A percentile compares a stretch with the other conserved stretches of the same genome.
phyloP scores from a whole-genome alignment of 495 filamentous ascomycete genomes.

The Penicillium manginii region DNA sequence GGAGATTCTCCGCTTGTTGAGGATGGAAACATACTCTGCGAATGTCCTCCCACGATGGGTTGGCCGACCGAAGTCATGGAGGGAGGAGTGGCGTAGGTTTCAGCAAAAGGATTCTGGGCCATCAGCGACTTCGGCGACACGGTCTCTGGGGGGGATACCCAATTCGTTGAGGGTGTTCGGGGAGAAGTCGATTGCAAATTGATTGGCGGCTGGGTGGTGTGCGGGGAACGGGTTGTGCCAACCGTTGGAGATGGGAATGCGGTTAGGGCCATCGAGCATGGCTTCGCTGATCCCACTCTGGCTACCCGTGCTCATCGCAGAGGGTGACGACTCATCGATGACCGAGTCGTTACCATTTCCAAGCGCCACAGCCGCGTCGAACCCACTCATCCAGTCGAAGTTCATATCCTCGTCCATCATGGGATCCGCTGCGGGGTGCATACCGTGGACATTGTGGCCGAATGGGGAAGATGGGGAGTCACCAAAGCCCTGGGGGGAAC shows the following conservation, averaged over 20 bases:
- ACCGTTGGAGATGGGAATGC: slow-evolving; percentile 56
- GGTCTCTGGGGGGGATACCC: slow-evolving; percentile 46
- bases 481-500: slow-evolving; percentile 71
- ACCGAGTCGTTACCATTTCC: slow-evolving; percentile 71
- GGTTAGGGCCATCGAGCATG: slow-evolving; percentile 84
- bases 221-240: slow-evolving; percentile 70
- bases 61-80: slow-evolving; percentile 65
- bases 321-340: slow-evolving; percentile 91
- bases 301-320: slow-evolving; percentile 89
- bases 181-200: slow-evolving; percentile 64
- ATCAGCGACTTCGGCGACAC: slow-evolving; percentile 54
- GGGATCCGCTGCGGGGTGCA: slow-evolving; percentile 50
- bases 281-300: slow-evolving; percentile 91
- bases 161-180: slow-evolving; percentile 47
- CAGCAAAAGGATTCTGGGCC: slow-evolving; percentile 49
- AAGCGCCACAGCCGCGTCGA: slow-evolving; percentile 77
- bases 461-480: slow-evolving; percentile 76
- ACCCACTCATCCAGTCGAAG: slow-evolving; percentile 86
- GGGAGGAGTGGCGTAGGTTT: slow-evolving; percentile 58
- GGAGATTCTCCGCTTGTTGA: slow-evolving; percentile 59
- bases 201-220: slow-evolving; percentile 58
- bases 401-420: slow-evolving; percentile 73
- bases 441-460: slow-evolving; percentile 63
- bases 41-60: slow-evolving; percentile 52
- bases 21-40: slow-evolving; percentile 62